Conservation (phyloP, 176 grass and related monocot species). For the Raddia guianensis region DNA sequence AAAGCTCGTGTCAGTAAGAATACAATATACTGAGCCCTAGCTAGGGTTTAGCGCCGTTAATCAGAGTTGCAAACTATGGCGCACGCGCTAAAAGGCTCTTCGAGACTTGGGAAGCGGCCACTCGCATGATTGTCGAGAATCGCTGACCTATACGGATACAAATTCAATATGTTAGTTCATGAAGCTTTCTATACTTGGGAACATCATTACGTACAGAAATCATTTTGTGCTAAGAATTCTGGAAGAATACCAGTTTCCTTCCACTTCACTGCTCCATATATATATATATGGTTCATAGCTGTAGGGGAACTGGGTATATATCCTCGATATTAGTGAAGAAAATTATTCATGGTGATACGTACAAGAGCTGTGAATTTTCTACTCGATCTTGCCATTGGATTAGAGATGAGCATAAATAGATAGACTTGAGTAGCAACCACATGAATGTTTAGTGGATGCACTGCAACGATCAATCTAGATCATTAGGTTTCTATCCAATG, state of each 20-base stretch:
- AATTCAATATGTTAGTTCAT: slow-evolving; percentile 24
- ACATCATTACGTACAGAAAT: slow-evolving; percentile 39
- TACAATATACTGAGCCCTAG: slow-evolving; percentile 37
- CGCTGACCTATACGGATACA: slow-evolving; percentile 46
- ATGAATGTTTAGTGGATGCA: neutral
- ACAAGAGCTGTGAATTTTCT: neutral
- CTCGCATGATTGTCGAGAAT: slow-evolving; percentile 54
- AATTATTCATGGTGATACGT: neutral
- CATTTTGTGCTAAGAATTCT: neutral
- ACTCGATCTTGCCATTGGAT: neutral
- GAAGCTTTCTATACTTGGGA: slow-evolving; percentile 45
- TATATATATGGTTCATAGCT: neutral
- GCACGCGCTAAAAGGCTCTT: slow-evolving; percentile 28
- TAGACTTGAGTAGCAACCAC: neutral
- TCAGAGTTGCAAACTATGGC: slow-evolving; percentile 27
- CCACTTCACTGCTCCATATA: neutral
- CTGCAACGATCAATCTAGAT: neutral
- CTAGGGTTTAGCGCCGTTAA: slow-evolving; percentile 40
- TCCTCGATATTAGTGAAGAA: neutral
- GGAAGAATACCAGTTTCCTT: neutral
- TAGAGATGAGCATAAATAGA: neutral
- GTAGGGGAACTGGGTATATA: too few species aligned
- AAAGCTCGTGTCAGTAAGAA: slow-evolving; percentile 32
- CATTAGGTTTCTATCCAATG: neutral
- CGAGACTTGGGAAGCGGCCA: neutral